phyloP scores from a whole-genome alignment of 1,284 basidiomycete species.

The Erythrobasidium hasegawianum region DNA sequence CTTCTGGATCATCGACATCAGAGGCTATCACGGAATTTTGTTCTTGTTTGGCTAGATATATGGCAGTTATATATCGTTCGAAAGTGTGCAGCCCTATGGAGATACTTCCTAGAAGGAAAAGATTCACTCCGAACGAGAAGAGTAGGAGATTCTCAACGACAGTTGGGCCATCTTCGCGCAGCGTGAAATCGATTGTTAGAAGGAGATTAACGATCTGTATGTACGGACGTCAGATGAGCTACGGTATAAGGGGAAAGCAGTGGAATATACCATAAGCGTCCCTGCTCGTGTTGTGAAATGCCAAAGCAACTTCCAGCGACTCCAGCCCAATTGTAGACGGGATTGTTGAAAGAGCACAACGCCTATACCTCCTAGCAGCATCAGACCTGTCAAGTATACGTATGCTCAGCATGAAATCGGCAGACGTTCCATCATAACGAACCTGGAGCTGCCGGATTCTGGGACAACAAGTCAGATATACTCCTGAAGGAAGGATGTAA shows the following conservation, averaged over 20 bases:
- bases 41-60: conserved; percentile 4
- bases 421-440: no score
- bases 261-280: conserved; percentile 19
- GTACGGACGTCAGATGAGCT: no score
- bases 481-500: not conserved
- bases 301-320: conserved; percentile 17
- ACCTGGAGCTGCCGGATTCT: conserved; percentile 35
- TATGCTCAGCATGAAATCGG: no score
- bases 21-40: not conserved
- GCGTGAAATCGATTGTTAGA: conserved; percentile 26
- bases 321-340: conserved; percentile 32
- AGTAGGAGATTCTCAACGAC: conserved; percentile 29
- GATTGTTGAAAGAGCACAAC: conserved; percentile 29
- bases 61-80: conserved; percentile 2
- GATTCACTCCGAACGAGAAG: conserved; percentile 27
- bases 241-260: no score
- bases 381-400: conserved; percentile 7
- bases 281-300: conserved; percentile 24
- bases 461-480: not conserved
- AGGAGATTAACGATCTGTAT: conserved; percentile 19
- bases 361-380: conserved; percentile 20
- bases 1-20: not conserved
- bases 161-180: conserved; percentile 29
- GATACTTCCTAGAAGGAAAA: conserved; percentile 23
- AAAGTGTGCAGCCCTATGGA: conserved; percentile 16